Base-by-base conservation (phyloP, 1,284 basidiomycete genomes). In the Ganoderma lingzhi region DNA sequence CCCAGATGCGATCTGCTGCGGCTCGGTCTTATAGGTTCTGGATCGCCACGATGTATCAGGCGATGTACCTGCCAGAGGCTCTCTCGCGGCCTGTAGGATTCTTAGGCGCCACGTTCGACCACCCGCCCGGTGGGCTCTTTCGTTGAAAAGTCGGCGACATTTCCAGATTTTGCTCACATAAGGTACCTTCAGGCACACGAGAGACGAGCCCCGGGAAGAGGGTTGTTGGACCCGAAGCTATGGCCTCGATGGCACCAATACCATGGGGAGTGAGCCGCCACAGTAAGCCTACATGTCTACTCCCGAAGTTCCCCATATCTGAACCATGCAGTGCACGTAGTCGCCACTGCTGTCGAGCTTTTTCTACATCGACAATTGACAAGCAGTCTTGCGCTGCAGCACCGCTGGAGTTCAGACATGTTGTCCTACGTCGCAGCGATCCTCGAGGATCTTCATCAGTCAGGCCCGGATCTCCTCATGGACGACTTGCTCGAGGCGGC, bases 1-100 rank as follows among this genome's bases (percentile, higher is more conserved):
- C 55, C 15, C 17, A 58, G 6, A 58, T 58, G 55, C 55, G 17
- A 8, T 37, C 6, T 17, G 32, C 32, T 15, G 17, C 30, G 1
- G 32, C 55, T 32, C 55, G 19, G 30, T 58, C 55, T 32, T 58
- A 37, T 17, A 35, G 19, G 32, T 58, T 58, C 55, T 58, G 55
- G 55, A 58, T 58, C 5, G 32, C 55, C 0, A 32, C 55, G 6
- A 58, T 58, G 55, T 58, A 58, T 15, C 55, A 58, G 9, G 55
- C 55, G 17, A 58, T 58, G 55, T 58, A 58, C 55, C 19, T 58
- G 55, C 55, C 55, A 9, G 55, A 58, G 19, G 32, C 55, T 9
- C 30, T 58, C 30, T 32, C 32, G 15, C 14, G 32, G 17, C 55
- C 55, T 15, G 6, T 58, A 32, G 19, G n/a, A 9, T 58, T 58